A percentile compares a stretch with the other conserved stretches of the same genome.
phyloP scores from a whole-genome alignment of 2,329 filamentous ascomycete genomes.

The Diaporthe sp. region DNA sequence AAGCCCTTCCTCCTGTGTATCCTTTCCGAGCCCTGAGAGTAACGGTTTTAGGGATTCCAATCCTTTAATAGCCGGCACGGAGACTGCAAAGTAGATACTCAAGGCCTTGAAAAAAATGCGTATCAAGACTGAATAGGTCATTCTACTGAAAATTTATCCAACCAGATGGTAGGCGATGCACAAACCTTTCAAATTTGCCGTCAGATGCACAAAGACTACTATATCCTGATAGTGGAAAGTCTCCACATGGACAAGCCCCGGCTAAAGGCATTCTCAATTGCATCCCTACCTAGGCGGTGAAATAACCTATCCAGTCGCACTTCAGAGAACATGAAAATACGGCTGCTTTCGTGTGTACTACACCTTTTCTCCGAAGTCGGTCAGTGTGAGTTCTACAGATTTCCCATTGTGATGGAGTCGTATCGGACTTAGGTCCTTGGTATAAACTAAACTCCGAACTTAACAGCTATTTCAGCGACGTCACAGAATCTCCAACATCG shows the following conservation, averaged over 20 bases:
- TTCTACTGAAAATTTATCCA: too few relatives aligned
- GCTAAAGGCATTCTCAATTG: not conserved
- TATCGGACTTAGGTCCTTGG: conserved; percentile 28
- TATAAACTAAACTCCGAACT: conserved; percentile 1
- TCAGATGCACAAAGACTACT: not conserved
- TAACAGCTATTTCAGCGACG: conserved; percentile 29
- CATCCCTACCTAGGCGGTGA: not conserved
- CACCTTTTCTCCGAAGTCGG: not conserved
- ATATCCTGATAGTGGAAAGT: too few relatives aligned
- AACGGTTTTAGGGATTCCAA: too few relatives aligned
- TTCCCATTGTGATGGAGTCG: not conserved
- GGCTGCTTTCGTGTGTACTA: not conserved
- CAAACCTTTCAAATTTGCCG: not conserved
- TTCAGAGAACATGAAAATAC: not conserved
- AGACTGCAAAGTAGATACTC: not conserved
- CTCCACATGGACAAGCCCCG: too few relatives aligned
- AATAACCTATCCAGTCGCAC: not conserved
- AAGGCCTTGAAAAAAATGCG: not conserved
- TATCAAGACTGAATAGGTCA: too few relatives aligned
- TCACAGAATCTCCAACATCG: conserved; percentile 24
- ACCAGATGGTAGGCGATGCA: too few relatives aligned
- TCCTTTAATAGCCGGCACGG: not conserved
- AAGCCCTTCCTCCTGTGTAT: not conserved
- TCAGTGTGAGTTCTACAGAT: not conserved
- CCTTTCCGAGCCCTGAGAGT: not conserved